phyloP scores from a whole-genome alignment of 352 stramenopile genomes.

The Pythium biforme region DNA sequence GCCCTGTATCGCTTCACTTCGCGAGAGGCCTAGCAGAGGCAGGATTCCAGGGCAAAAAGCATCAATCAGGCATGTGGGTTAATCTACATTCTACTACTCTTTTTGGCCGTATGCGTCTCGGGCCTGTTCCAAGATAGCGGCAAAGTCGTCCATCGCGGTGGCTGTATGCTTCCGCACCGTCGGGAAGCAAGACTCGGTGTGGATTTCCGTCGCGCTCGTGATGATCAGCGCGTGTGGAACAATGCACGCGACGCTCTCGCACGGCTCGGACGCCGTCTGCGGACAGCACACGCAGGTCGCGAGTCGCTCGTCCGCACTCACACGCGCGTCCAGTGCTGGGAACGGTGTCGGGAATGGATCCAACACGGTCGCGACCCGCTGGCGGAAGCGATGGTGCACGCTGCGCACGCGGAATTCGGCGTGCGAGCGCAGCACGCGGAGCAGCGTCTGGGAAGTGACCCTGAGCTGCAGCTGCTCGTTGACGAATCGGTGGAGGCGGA shows the following conservation, averaged over 20 bases:
- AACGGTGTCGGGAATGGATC: conserved; percentile 15
- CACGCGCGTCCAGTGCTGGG: neutral
- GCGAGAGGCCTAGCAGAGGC: no score
- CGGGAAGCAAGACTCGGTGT: conserved; percentile 19
- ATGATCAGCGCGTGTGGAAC: conserved; percentile 58
- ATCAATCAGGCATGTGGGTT: no score
- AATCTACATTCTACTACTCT: conserved; percentile 14
- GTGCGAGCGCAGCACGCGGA: conserved; percentile 38
- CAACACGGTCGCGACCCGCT: conserved; percentile 23
- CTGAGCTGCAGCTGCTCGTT: conserved; percentile 42
- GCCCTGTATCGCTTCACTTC: no score
- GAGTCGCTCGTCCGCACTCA: conserved; percentile 34
- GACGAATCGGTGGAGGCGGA: conserved; percentile 55
- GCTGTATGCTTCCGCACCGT: conserved; percentile 17
- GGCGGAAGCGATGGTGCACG: conserved; percentile 31
- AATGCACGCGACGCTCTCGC: conserved; percentile 52
- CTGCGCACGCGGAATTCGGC: conserved; percentile 42
- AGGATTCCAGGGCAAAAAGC: no score
- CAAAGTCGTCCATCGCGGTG: conserved; percentile 36
- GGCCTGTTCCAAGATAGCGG: conserved; percentile 37
- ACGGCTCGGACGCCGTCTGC: conserved; percentile 34
- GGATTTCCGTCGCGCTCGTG: conserved; percentile 20
- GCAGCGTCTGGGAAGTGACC: conserved; percentile 41
- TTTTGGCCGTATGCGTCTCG: conserved; percentile 38
- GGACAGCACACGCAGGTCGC: conserved; percentile 40